Conservation (phyloP, 345 rosid species). For the Aegle marmelos region DNA sequence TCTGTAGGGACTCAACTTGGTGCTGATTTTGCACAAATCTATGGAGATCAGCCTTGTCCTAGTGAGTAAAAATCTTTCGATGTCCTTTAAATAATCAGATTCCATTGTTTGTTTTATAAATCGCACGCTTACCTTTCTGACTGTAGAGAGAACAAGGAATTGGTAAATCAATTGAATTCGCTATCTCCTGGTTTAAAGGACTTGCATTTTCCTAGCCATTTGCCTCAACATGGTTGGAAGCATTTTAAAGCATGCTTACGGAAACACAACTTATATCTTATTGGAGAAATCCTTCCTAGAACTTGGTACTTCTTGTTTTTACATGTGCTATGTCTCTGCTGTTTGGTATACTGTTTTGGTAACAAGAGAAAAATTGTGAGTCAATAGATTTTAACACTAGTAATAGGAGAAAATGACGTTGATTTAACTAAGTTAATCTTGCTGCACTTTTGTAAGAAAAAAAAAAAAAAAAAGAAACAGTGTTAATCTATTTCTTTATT, state of each 20-base stretch:
- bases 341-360: conserved; percentile 47
- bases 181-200: conserved; percentile 29
- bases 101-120: neutral
- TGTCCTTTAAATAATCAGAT: neutral
- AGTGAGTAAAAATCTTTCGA: conserved; percentile 20
- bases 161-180: conserved; percentile 26
- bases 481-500: neutral
- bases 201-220: conserved; percentile 27
- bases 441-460: too few relatives aligned
- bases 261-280: conserved; percentile 55
- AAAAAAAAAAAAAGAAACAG: neutral
- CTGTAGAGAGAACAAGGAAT: conserved; percentile 29
- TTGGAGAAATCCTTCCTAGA: conserved; percentile 60
- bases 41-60: conserved; percentile 30
- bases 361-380: conserved; percentile 46
- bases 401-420: too few relatives aligned
- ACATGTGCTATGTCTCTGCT: conserved; percentile 26
- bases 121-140: neutral
- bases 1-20: conserved; percentile 38
- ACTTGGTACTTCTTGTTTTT: conserved; percentile 35
- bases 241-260: conserved; percentile 56
- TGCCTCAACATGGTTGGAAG: conserved; percentile 36
- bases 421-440: too few relatives aligned
- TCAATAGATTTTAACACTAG: neutral
- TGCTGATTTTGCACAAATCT: conserved; percentile 32